phyloP scores from a whole-genome alignment of 805 yeast genomes.

The Candida chilensis region DNA sequence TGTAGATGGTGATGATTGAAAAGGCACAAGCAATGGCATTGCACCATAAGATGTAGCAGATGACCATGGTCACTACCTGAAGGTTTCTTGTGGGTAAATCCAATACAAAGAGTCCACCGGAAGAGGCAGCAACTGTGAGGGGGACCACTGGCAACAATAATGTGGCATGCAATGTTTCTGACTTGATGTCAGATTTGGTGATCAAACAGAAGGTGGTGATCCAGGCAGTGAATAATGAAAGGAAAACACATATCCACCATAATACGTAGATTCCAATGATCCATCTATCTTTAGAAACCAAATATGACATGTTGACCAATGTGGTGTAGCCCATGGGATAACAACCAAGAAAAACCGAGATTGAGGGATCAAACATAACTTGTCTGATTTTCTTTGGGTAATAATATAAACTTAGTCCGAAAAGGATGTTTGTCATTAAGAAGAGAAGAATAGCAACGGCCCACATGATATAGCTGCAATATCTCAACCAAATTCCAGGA shows the following conservation, averaged over 20 bases:
- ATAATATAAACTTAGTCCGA: constrained; percentile 26
- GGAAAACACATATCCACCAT: constrained; percentile 64
- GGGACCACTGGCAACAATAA: constrained; percentile 73
- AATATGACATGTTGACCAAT: constrained; percentile 46
- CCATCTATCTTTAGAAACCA: constrained; percentile 33
- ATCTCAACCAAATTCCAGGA: constrained; percentile 45
- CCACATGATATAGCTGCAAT: constrained; percentile 55
- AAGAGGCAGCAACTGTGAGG: constrained; percentile 63
- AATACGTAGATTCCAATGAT: constrained; percentile 44
- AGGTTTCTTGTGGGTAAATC: constrained; percentile 31
- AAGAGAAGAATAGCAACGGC: constrained; percentile 44
- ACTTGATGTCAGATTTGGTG: constrained; percentile 18
- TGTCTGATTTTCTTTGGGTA: constrained; percentile 12
- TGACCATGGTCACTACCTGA: constrained; percentile 41
- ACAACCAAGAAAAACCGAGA: constrained; percentile 67
- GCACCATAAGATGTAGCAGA: constrained; percentile 56
- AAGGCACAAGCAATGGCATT: constrained; percentile 58
- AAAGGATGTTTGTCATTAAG: constrained; percentile 28
- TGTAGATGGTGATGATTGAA: constrained; percentile 43
- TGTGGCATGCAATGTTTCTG: constrained; percentile 40
- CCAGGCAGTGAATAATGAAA: constrained; percentile 54
- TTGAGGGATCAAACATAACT: constrained; percentile 27
- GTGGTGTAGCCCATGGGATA: constrained; percentile 75
- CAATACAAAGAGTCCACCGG: constrained; percentile 49
- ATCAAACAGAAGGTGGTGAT: constrained; percentile 44